Conservation (phyloP, 306 rosid species). For the Ziziphus jujuba region DNA sequence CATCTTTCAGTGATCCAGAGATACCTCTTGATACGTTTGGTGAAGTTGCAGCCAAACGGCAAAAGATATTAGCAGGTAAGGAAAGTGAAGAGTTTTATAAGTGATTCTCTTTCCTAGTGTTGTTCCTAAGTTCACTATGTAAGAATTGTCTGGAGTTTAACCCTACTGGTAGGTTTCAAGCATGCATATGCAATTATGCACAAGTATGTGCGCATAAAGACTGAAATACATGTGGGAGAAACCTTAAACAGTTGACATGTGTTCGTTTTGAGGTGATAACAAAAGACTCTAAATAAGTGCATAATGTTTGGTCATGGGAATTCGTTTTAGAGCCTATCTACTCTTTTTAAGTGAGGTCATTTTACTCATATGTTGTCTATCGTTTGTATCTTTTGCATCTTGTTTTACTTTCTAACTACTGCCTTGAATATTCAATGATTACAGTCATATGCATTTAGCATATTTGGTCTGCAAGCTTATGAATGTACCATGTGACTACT, state of each 20-base stretch:
- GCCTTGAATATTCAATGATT: neutral
- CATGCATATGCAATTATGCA: neutral
- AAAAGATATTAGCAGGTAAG: conserved; percentile 19
- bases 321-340: neutral
- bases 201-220: neutral
- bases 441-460: too few species aligned
- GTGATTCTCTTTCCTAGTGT: conserved; percentile 24
- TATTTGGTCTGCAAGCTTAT: too few species aligned
- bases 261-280: neutral
- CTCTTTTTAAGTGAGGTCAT: neutral
- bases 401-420: neutral
- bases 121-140: neutral
- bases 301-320: neutral
- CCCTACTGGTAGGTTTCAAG: neutral
- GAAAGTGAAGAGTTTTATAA: conserved; percentile 36
- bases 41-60: conserved; percentile 19
- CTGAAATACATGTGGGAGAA: neutral
- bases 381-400: neutral
- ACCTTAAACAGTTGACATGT: neutral
- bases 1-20: conserved; percentile 32
- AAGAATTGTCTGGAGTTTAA: neutral
- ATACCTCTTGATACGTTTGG: conserved; percentile 20
- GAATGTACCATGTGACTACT: too few species aligned
- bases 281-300: neutral
- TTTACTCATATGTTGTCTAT: neutral